These are phyloP conservation scores for Phytopythium ostracodes DNA, from an alignment of 352 stramenopile genomes.

Conservation along the genomic window DNA sequence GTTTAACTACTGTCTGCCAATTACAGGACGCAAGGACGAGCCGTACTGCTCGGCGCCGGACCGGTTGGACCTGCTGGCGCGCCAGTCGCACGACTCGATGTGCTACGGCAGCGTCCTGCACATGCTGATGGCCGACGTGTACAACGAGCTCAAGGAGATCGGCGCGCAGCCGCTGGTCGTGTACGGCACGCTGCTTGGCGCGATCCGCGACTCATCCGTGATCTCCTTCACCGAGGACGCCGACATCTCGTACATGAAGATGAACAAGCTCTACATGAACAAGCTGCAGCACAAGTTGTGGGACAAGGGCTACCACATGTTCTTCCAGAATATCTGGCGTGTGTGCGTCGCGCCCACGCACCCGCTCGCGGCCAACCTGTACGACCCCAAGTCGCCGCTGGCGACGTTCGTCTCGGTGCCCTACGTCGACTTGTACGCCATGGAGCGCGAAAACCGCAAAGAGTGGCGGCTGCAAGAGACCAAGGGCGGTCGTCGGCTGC, in stretches of 20 bases:
- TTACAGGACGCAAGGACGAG: constrained; percentile 37
- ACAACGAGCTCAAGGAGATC: constrained; percentile 28
- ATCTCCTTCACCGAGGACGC: constrained; percentile 56
- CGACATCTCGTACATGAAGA: constrained; percentile 35
- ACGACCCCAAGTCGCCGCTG: constrained; percentile 16
- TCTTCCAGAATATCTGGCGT: constrained; percentile 29
- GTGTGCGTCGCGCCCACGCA: constrained; percentile 41
- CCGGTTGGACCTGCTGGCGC: constrained; percentile 38
- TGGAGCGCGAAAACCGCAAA: constrained; percentile 14
- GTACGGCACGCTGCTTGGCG: constrained; percentile 46
- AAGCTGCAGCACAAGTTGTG: constrained; percentile 16
- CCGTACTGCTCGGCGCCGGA: constrained; percentile 38
- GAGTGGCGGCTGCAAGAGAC: constrained; percentile 10
- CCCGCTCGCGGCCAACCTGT: constrained; percentile 29
- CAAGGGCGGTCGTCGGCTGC: constrained; percentile 8
- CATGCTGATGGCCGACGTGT: constrained; percentile 51
- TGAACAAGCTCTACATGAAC: constrained; percentile 7
- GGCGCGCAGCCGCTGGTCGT: constrained; percentile 25
- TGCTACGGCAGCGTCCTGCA: constrained; percentile 51
- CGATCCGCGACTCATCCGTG: constrained; percentile 36
- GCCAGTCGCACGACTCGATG: constrained; percentile 17
- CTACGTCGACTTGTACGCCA: constrained; percentile 39
- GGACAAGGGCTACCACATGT: constrained; percentile 51
- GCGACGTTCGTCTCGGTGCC: constrained; percentile 14
- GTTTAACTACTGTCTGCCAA: constrained; percentile 41